Percentiles rank a stretch among this genome's conserved stretches.
These are phyloP conservation scores for Eucommia ulmoides DNA, from an alignment of 257 asterid genomes.

Conservation along the genomic window DNA sequence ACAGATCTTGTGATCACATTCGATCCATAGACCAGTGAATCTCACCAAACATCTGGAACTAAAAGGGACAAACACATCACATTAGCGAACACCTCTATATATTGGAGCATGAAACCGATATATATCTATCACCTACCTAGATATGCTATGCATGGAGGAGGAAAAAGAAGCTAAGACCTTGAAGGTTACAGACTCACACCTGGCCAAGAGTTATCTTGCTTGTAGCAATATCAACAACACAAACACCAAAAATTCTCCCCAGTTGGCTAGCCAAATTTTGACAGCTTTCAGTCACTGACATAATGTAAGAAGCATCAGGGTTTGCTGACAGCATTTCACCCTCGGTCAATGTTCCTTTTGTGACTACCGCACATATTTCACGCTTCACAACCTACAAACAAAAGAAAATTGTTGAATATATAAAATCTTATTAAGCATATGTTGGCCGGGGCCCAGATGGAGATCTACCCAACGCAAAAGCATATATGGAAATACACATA, in stretches of 20 bases:
- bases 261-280: constrained; percentile 33
- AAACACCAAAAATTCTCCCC: constrained; percentile 53
- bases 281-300: constrained; percentile 75
- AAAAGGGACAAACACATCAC: not conserved
- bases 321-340: constrained; percentile 70
- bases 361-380: constrained; percentile 84
- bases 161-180: not conserved
- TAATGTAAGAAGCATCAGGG: constrained; percentile 78
- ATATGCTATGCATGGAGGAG: not conserved
- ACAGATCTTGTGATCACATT: no score
- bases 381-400: constrained; percentile 79
- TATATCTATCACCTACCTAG: no score
- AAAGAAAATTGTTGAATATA: constrained; percentile 11
- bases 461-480: no score
- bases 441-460: no score
- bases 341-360: constrained; percentile 92
- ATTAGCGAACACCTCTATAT: no score
- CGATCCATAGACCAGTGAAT: no score
- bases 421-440: no score
- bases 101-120: no score
- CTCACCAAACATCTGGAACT: not conserved
- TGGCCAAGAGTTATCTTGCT: constrained; percentile 85
- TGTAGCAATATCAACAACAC: constrained; percentile 75
- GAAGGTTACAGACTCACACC: constrained; percentile 26
- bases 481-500: no score